Percentiles rank a stretch among this genome's conserved stretches.
These are phyloP conservation scores for Hortaea sp. DNA, from an alignment of 2,329 filamentous ascomycete genomes.

Conservation along the genomic window DNA sequence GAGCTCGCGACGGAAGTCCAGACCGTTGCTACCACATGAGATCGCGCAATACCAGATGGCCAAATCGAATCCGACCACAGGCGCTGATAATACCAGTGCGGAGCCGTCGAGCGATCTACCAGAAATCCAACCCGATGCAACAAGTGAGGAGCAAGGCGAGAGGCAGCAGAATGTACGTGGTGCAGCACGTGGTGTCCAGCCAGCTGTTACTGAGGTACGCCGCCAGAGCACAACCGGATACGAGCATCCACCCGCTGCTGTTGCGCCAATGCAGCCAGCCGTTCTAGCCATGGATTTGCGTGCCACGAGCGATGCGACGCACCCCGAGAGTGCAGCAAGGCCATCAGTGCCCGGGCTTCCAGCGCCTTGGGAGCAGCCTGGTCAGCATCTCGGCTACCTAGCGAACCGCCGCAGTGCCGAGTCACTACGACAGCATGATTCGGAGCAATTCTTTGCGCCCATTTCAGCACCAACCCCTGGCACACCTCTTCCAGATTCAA, in stretches of 20 bases:
- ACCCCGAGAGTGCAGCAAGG: too few relatives aligned
- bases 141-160: background rate
- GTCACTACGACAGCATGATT: constrained; percentile 15
- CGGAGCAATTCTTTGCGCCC: background rate
- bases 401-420: constrained; percentile 37
- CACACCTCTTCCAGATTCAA: background rate
- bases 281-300: background rate
- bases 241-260: background rate
- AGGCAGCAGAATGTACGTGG: background rate
- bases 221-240: background rate
- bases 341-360: background rate
- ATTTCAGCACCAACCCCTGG: constrained; percentile 12
- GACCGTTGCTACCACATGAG: constrained; percentile 70
- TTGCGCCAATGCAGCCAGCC: background rate
- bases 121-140: background rate
- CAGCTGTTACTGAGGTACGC: background rate
- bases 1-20: constrained; percentile 81
- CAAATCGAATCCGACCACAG: constrained; percentile 5
- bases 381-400: constrained; percentile 24
- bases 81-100: background rate
- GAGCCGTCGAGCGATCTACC: background rate
- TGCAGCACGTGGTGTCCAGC: background rate
- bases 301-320: too few relatives aligned
- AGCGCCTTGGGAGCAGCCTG: background rate
- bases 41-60: constrained; percentile 38